These are phyloP conservation scores for Ceratobasidium theobromae DNA, from an alignment of 1,284 basidiomycete species.

Conservation along the genomic window DNA sequence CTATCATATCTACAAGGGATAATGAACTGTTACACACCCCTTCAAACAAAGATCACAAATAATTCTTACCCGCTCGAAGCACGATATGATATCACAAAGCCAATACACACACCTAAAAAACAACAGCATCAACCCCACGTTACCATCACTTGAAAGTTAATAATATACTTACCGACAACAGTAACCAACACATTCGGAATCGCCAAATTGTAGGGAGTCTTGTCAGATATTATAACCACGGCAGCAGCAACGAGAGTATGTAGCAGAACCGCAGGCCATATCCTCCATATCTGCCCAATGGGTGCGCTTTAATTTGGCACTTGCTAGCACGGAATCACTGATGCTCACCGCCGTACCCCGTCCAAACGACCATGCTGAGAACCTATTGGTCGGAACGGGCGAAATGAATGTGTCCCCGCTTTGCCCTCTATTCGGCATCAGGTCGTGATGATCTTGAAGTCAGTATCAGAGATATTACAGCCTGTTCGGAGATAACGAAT, in stretches of 20 bases:
- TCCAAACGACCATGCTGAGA: constrained; percentile 56
- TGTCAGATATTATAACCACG: constrained; percentile 52
- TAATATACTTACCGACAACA: neutral
- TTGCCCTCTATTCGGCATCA: constrained; percentile 6
- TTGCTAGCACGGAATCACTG: neutral
- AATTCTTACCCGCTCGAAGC: constrained; percentile 59
- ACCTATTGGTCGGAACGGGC: constrained; percentile 14
- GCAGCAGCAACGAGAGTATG: constrained; percentile 60
- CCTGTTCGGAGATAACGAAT: neutral
- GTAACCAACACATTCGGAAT: constrained; percentile 47
- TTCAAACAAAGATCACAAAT: too few species aligned
- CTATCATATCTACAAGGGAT: constrained; percentile 33
- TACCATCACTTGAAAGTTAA: neutral
- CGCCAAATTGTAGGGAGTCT: constrained; percentile 47
- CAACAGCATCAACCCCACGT: neutral
- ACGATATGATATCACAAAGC: constrained; percentile 69
- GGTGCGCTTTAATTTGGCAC: constrained; percentile 31
- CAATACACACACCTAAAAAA: constrained; percentile 61
- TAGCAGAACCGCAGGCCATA: constrained; percentile 65
- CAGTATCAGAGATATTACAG: neutral
- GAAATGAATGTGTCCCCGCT: constrained; percentile 20
- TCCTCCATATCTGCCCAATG: constrained; percentile 57
- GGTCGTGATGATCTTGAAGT: constrained; percentile 5
- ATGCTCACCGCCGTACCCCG: constrained; percentile 56
- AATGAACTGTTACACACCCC: too few species aligned